Evolutionary conservation across 2,329 filamentous ascomycete species (phyloP), one percentile per base, ranked within the genome.

Genomic region (Shiraia sp.): DNA sequence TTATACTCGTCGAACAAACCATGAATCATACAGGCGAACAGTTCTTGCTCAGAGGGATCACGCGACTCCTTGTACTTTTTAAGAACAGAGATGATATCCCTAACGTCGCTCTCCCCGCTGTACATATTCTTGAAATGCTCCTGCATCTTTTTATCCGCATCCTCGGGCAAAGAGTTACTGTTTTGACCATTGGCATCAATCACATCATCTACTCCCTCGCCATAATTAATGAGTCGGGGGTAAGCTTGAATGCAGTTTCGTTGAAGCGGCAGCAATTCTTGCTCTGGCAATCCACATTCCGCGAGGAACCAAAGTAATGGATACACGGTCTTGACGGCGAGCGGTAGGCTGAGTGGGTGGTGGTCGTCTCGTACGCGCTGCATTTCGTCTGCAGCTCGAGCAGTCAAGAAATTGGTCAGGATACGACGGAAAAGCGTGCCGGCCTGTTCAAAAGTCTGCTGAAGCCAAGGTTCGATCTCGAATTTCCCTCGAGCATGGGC

Each of bases 71-170:
- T 97, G 73, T 96, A 95, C 41, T 82, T 80, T 51, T 90, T 85
- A 60, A 99, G 81, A 27, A 90, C 82, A 48, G 88, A 85, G 36
- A 99, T 87, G 51, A 99, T 88, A 40, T 89, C 83, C 40, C 89
- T 83, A 13, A 96, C 88, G 49, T 92, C 86, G 14, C 91, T 83
- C 54, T 96, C 90, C 53, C 89, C 87, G 53, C 89, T 88, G 66
- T 99, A 99, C 91, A 99, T 97, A 61, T 88, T 88, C 71, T 96
- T 96, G 69, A 96, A 99, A 50, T 96, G 86, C 54, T 96, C 90
- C 63, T 97, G 91, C 93, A 99, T 99, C 66, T 90, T 88, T 51
- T 81, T 83, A 55, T 95, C 91, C 39, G 92, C 89, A 15, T 85
- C 83, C 14, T 81, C 77, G 0, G 91, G 86, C 1, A 99, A 79